Percentiles rank a stretch among this genome's conserved stretches.
Evolutionary conservation across 1,284 basidiomycete species (phyloP).

Genomic region (Trichosporon faecale): DNA sequence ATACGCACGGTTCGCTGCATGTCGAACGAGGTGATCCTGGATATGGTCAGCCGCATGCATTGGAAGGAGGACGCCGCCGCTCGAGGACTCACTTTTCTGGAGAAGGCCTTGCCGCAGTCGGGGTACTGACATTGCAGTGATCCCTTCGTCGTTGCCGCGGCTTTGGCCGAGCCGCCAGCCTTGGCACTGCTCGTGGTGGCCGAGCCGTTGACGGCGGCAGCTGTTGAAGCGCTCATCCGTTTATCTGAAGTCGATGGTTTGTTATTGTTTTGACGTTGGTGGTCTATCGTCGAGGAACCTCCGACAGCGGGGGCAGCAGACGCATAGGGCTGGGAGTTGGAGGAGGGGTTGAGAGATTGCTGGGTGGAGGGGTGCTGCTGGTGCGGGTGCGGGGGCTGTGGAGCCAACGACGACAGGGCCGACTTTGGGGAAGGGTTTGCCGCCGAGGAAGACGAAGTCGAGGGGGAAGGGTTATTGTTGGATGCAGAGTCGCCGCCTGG

Average conservation of each 20-base stretch:
- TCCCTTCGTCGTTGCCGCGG: not conserved
- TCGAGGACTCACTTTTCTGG: conserved; percentile 38
- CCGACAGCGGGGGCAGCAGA: not conserved
- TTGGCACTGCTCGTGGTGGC: not conserved
- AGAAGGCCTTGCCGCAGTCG: conserved; percentile 41
- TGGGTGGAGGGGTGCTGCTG: not conserved
- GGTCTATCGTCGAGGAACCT: conserved; percentile 4
- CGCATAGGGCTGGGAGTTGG: not conserved
- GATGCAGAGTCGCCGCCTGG: not conserved
- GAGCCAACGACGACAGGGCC: not conserved
- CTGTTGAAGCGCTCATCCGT: conserved; percentile 5
- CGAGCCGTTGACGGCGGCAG: not conserved
- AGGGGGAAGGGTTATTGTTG: not conserved
- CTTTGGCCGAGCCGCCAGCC: not conserved
- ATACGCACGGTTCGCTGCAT: conserved; percentile 44
- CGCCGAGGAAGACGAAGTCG: conserved; percentile 1
- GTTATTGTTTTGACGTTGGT: not conserved
- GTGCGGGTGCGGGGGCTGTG: not conserved
- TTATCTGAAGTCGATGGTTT: not conserved
- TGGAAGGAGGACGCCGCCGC: not conserved
- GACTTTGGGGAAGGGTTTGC: not conserved
- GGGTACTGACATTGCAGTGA: conserved; percentile 28
- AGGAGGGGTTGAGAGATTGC: conserved; percentile 2
- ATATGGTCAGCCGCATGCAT: conserved; percentile 9
- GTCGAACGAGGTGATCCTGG: conserved; percentile 44